These are phyloP conservation scores for Quillaja saponaria DNA, from an alignment of 306 rosid genomes.

Conservation along the genomic window DNA sequence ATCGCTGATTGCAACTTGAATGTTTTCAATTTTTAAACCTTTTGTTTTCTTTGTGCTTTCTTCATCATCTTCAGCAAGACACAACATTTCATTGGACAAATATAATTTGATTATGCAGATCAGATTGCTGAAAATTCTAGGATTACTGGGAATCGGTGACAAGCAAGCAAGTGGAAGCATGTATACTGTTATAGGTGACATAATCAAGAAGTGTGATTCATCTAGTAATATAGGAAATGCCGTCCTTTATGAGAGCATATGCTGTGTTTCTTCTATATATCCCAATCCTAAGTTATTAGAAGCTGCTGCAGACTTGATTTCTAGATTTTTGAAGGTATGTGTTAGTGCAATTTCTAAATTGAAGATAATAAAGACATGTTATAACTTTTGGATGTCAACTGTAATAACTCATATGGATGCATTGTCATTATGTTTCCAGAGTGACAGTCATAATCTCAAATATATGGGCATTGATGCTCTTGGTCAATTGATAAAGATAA, in stretches of 20 bases:
- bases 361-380: slow-evolving; percentile 9
- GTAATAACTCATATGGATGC: not conserved
- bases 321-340: slow-evolving; percentile 86
- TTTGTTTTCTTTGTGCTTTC: slow-evolving; percentile 12
- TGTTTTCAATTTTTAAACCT: not conserved
- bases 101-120: slow-evolving; percentile 53
- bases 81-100: not conserved
- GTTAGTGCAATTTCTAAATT: slow-evolving; percentile 3
- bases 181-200: slow-evolving; percentile 82
- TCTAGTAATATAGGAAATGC: slow-evolving; percentile 90
- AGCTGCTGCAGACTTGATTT: slow-evolving; percentile 79
- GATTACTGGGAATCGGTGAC: slow-evolving; percentile 81
- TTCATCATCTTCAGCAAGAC: not conserved
- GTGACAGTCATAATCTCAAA: slow-evolving; percentile 94
- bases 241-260: slow-evolving; percentile 74
- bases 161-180: slow-evolving; percentile 84
- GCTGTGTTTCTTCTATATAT: slow-evolving; percentile 78
- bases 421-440: slow-evolving; percentile 50
- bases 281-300: slow-evolving; percentile 79
- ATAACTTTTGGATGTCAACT: not conserved
- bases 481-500: slow-evolving; percentile 81
- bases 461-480: slow-evolving; percentile 99
- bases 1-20: not conserved
- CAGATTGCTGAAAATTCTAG: slow-evolving; percentile 82
- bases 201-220: slow-evolving; percentile 78